phyloP scores from a whole-genome alignment of 768 basidiomycete species.

The Boletus tomentosulus region DNA sequence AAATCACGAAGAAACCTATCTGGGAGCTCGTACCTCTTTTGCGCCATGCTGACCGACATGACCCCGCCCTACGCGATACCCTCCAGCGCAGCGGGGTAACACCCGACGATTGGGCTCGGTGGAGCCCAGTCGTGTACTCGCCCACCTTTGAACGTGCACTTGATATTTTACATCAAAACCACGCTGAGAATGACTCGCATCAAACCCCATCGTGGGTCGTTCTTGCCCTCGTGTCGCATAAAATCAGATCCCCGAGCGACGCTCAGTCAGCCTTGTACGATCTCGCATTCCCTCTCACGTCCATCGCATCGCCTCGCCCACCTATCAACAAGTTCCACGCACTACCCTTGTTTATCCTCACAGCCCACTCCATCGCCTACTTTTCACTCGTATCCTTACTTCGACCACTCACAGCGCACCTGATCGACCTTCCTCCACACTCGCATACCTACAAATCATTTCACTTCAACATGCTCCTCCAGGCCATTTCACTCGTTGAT shows the following conservation, averaged over 20 bases:
- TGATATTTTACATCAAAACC: constrained; percentile 12
- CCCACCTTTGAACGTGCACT: constrained; percentile 34
- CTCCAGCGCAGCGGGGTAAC: constrained; percentile 31
- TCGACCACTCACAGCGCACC: constrained; percentile 39
- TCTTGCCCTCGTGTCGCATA: constrained; percentile 45
- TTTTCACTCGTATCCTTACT: constrained; percentile 47
- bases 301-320: constrained; percentile 24
- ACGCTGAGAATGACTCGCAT: neutral
- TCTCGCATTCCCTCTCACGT: constrained; percentile 40
- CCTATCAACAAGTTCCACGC: constrained; percentile 2
- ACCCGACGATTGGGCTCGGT: constrained; percentile 36
- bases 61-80: constrained; percentile 12
- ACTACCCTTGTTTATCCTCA: constrained; percentile 14
- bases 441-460: constrained; percentile 21
- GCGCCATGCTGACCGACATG: constrained; percentile 8
- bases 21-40: constrained; percentile 41
- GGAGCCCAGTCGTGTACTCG: constrained; percentile 36
- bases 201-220: constrained; percentile 51
- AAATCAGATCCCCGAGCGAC: constrained; percentile 42
- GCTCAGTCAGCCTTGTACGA: constrained; percentile 42
- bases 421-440: constrained; percentile 32
- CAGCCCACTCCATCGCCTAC: constrained; percentile 45
- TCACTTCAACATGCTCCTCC: constrained; percentile 52
- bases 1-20: constrained; percentile 36
- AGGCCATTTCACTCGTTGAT: constrained; percentile 44